phyloP scores from a whole-genome alignment of 2,329 filamentous ascomycete genomes.

The Trichoderma sp. region DNA sequence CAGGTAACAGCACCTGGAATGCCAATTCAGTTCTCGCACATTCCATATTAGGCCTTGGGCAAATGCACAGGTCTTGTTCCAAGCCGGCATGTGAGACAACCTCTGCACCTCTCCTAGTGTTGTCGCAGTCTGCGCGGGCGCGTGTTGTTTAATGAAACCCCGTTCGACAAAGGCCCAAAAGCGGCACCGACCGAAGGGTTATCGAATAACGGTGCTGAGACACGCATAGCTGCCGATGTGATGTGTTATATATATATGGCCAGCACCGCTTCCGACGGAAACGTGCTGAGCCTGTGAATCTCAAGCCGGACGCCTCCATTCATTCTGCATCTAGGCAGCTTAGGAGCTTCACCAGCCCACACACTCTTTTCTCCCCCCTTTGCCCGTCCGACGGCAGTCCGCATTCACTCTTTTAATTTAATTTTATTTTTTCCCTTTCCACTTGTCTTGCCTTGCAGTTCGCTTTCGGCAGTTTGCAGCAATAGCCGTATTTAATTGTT shows the following conservation, averaged over 20 bases:
- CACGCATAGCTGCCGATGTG: constrained; percentile 14
- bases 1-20: constrained; percentile 8
- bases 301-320: constrained; percentile 17
- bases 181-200: constrained; percentile 19
- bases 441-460: constrained; percentile 1
- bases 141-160: constrained; percentile 7
- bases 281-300: constrained; percentile 13
- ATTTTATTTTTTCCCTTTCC: background rate
- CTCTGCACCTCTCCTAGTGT: constrained; percentile 1
- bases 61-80: constrained; percentile 1
- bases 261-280: constrained; percentile 10
- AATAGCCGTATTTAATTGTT: constrained; percentile 2
- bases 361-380: constrained; percentile 5
- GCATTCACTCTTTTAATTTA: constrained; percentile 2
- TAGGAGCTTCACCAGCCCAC: background rate
- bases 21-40: constrained; percentile 14
- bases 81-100: constrained; percentile 6
- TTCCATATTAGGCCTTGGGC: constrained; percentile 11
- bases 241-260: constrained; percentile 10
- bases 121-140: constrained; percentile 13
- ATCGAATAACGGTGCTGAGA: constrained; percentile 14
- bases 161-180: constrained; percentile 10
- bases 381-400: background rate
- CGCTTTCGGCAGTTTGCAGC: constrained; percentile 16
- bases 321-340: constrained; percentile 8